Evolutionary conservation across 2,329 filamentous ascomycete genomes (phyloP).

Genomic region (Epichloe scottii): DNA sequence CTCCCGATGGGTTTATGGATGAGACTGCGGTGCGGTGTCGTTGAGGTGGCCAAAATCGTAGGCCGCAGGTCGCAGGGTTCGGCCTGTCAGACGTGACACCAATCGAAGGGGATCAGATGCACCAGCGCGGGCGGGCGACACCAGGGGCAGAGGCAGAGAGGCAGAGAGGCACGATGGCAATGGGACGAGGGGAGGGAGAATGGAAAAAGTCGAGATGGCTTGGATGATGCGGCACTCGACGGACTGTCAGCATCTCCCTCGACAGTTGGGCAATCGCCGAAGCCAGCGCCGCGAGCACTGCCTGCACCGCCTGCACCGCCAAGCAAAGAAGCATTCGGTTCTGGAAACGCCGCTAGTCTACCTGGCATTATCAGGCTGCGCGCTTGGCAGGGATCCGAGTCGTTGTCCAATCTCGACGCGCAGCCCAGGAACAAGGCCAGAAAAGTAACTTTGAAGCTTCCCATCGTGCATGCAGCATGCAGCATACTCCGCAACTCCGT

Average conservation of each 20-base stretch:
- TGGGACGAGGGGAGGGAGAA: neutral
- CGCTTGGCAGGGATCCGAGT: neutral
- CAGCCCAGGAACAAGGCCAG: too few relatives aligned
- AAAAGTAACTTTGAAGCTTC: too few relatives aligned
- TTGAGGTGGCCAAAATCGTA: neutral
- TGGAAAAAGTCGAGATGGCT: neutral
- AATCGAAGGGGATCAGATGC: neutral
- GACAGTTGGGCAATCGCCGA: neutral
- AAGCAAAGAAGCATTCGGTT: too few relatives aligned
- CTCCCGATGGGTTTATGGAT: neutral
- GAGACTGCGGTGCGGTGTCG: neutral
- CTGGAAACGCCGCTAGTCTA: too few relatives aligned
- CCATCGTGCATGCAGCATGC: too few relatives aligned
- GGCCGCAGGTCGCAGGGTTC: neutral
- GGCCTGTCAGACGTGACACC: neutral
- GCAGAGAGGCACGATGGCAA: neutral
- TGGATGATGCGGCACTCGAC: neutral
- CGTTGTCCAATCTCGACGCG: neutral
- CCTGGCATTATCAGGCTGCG: neutral
- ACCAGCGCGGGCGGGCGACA: neutral
- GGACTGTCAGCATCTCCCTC: neutral
- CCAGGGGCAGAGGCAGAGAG: neutral
- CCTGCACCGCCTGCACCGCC: too few relatives aligned
- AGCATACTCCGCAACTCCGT: too few relatives aligned
- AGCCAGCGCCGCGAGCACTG: neutral